A percentile compares a stretch with the other conserved stretches of the same genome.
Conservation (phyloP, 228 moss, liverwort and hornwort species). For the Sphagnum fallax region DNA sequence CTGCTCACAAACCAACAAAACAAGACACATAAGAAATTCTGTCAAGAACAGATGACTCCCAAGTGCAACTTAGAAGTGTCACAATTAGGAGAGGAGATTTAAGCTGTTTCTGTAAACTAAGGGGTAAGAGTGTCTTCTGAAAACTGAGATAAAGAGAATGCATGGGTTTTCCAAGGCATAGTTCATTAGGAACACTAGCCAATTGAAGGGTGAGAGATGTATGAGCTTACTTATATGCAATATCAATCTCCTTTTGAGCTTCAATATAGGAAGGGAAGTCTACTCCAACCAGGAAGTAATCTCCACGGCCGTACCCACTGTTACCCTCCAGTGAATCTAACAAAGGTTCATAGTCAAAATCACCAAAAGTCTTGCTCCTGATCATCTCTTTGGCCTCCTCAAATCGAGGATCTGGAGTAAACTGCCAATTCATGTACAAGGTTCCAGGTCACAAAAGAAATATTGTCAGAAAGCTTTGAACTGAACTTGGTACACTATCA, state of each 20-base stretch:
- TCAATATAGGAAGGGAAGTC: slow-evolving; percentile 41
- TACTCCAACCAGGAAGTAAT: slow-evolving; percentile 44
- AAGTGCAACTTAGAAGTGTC: too few relatives aligned
- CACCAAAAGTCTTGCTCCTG: slow-evolving; percentile 26
- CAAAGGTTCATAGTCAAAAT: slow-evolving; percentile 30
- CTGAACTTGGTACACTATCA: too few relatives aligned
- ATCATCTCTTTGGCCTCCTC: slow-evolving; percentile 38
- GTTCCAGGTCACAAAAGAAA: too few relatives aligned
- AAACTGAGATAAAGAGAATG: too few relatives aligned
- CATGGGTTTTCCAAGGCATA: too few relatives aligned
- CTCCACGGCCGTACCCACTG: slow-evolving; percentile 49
- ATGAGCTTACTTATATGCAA: slow-evolving; percentile 26
- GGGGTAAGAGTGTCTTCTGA: too few relatives aligned
- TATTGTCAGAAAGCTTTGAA: too few relatives aligned
- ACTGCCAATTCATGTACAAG: slow-evolving; percentile 12
- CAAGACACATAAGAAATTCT: not conserved
- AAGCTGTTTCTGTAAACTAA: too few relatives aligned
- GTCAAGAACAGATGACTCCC: too few relatives aligned
- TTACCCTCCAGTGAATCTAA: slow-evolving; percentile 39
- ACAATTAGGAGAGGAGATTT: too few relatives aligned
- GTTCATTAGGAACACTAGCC: too few relatives aligned
- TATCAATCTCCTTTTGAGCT: slow-evolving; percentile 29
- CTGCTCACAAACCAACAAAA: slow-evolving; percentile 7
- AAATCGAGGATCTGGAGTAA: slow-evolving; percentile 38
- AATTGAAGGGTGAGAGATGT: not conserved